Evolutionary conservation across 2,329 filamentous ascomycete species (phyloP).

Genomic region (Parastagonospora avenae): DNA sequence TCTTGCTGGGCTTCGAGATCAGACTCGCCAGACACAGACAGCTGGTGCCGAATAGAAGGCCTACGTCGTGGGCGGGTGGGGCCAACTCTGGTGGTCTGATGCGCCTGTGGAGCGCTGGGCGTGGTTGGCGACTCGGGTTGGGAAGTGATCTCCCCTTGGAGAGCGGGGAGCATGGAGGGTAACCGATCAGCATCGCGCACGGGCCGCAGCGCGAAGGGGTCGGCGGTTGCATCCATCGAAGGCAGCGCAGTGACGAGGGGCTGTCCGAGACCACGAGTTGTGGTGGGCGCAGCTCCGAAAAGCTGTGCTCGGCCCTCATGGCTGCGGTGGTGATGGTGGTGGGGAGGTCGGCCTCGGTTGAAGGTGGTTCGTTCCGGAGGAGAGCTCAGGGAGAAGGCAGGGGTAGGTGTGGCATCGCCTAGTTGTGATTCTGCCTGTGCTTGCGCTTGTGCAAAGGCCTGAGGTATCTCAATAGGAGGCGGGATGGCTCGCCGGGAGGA

Average conservation of each 20-base stretch:
- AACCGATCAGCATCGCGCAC: conserved; percentile 83
- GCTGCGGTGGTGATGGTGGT: conserved; percentile 55
- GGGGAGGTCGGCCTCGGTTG: conserved; percentile 59
- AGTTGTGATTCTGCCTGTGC: conserved; percentile 54
- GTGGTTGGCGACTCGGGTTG: conserved; percentile 75
- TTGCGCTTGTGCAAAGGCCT: conserved; percentile 47
- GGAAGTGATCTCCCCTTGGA: conserved; percentile 69
- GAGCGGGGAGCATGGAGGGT: conserved; percentile 82
- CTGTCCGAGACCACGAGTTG: conserved; percentile 60
- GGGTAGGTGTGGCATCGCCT: conserved; percentile 67
- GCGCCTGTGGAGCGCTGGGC: conserved; percentile 39
- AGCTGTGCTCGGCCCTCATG: conserved; percentile 52
- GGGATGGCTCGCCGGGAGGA: conserved; percentile 73
- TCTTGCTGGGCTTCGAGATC: conserved; percentile 82
- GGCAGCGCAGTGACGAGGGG: conserved; percentile 71
- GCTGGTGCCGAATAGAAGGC: conserved; percentile 87
- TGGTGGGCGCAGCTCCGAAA: conserved; percentile 32
- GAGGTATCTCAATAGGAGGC: conserved; percentile 82
- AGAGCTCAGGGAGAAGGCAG: conserved; percentile 69
- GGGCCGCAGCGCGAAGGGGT: conserved; percentile 77
- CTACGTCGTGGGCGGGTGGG: conserved; percentile 66
- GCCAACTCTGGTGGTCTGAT: conserved; percentile 49
- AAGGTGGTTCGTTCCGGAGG: conserved; percentile 74
- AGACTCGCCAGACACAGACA: conserved; percentile 81
- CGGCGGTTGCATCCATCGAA: conserved; percentile 66